A percentile compares a stretch with the other conserved stretches of the same genome.
phyloP scores from a whole-genome alignment of 345 rosid species.

The Dimocarpus longan region DNA sequence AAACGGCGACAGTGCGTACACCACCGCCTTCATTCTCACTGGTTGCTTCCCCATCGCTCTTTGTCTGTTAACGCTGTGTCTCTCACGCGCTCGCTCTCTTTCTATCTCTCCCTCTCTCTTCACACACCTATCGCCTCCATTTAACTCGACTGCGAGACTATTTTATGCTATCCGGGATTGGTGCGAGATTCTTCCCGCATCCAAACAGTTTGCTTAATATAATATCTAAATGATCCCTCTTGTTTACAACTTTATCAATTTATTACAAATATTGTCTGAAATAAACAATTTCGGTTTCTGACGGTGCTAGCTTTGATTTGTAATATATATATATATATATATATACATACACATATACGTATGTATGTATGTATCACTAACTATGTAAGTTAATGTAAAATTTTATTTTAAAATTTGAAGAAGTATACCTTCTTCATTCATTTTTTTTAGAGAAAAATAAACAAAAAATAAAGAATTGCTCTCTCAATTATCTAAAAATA shows the following conservation, averaged over 20 bases:
- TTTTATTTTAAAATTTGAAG: no score
- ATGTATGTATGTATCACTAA: no score
- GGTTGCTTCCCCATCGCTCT: conserved; percentile 71
- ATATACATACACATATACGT: no score
- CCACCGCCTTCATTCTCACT: conserved; percentile 83
- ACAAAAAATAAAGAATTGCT: no score
- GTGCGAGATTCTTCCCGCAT: not conserved
- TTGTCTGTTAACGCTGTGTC: not conserved
- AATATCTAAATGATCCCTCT: not conserved
- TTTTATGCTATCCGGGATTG: not conserved
- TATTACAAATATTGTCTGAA: no score
- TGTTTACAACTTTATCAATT: not conserved
- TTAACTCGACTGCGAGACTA: not conserved
- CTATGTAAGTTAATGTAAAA: no score
- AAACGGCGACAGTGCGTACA: conserved; percentile 77
- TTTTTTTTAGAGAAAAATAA: no score
- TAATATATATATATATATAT: no score
- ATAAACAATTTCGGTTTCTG: no score
- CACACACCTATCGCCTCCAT: not conserved
- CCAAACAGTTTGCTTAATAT: not conserved
- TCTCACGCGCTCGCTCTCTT: not conserved
- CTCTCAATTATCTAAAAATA: no score
- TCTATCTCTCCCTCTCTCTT: not conserved
- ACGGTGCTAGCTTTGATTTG: no score
- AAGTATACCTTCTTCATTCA: no score